Evolutionary conservation across 371 early-diverging fungal genomes (phyloP).

Genomic region (Mucor mucedo): DNA sequence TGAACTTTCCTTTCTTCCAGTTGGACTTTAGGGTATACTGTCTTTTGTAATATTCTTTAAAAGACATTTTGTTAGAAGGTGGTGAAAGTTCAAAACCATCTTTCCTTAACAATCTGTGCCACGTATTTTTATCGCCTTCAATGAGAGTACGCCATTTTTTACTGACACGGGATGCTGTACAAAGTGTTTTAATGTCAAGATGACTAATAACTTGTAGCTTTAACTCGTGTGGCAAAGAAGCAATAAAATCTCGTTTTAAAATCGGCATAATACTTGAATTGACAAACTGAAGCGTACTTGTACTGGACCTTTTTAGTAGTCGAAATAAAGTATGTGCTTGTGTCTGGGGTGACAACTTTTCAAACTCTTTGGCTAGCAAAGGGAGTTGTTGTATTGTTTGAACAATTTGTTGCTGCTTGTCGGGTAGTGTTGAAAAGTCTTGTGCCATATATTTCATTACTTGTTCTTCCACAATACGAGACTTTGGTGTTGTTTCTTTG

Average conservation of each 20-base stretch:
- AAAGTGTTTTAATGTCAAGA: slow-evolving; percentile 78
- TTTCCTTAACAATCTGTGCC: slow-evolving; percentile 54
- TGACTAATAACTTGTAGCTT: slow-evolving; percentile 76
- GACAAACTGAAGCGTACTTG: slow-evolving; percentile 80
- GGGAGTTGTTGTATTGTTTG: slow-evolving; percentile 11
- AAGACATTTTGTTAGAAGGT: slow-evolving; percentile 28
- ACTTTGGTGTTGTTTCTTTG: no score
- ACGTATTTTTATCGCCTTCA: slow-evolving; percentile 72
- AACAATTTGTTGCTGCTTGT: background rate
- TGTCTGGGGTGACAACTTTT: slow-evolving; percentile 26
- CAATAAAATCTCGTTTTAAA: slow-evolving; percentile 87
- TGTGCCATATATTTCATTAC: background rate
- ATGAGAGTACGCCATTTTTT: slow-evolving; percentile 76
- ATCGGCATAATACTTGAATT: slow-evolving; percentile 76
- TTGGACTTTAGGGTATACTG: slow-evolving; percentile 43
- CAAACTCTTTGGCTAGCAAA: slow-evolving; percentile 9
- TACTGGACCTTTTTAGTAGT: slow-evolving; percentile 44
- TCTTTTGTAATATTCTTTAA: slow-evolving; percentile 51
- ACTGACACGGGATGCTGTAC: slow-evolving; percentile 78
- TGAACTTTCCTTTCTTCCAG: slow-evolving; percentile 79
- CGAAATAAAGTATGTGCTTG: slow-evolving; percentile 41
- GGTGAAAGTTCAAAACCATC: slow-evolving; percentile 52
- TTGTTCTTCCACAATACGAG: background rate
- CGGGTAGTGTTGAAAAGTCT: background rate
- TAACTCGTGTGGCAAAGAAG: slow-evolving; percentile 79